A percentile compares a stretch with the other conserved stretches of the same genome.
These are phyloP conservation scores for Yarrowia phangngaensis DNA, from an alignment of 805 yeast species.

Conservation along the genomic window DNA sequence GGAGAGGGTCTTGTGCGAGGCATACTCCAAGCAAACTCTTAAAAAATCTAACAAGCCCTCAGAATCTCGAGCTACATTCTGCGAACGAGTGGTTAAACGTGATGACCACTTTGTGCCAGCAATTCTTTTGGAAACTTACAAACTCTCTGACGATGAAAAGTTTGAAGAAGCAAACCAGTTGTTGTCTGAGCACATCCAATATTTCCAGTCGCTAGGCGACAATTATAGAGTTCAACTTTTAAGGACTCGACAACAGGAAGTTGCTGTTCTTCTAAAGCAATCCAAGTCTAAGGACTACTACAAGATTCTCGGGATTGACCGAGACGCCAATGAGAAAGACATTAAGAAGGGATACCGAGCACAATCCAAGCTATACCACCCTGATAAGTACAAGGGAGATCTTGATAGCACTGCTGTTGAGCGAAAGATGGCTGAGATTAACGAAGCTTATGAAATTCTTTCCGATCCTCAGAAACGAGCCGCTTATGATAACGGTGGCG, in stretches of 20 bases:
- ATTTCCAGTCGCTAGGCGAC: slow-evolving; percentile 28
- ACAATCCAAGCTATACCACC: slow-evolving; percentile 78
- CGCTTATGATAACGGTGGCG: slow-evolving; percentile 59
- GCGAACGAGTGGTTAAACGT: slow-evolving; percentile 34
- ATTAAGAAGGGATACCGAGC: slow-evolving; percentile 78
- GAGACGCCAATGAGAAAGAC: slow-evolving; percentile 63
- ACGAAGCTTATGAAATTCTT: slow-evolving; percentile 85
- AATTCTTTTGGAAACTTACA: slow-evolving; percentile 30
- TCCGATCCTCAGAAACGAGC: slow-evolving; percentile 60
- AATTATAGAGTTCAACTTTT: slow-evolving; percentile 25
- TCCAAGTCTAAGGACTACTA: slow-evolving; percentile 66
- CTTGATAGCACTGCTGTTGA: slow-evolving; percentile 66
- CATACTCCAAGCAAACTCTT: slow-evolving; percentile 36
- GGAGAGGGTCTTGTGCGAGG: slow-evolving; percentile 44
- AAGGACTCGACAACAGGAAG: slow-evolving; percentile 30
- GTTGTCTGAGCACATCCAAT: slow-evolving; percentile 30
- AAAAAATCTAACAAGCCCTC: slow-evolving; percentile 31
- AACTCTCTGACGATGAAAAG: slow-evolving; percentile 30
- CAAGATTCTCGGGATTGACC: slow-evolving; percentile 64
- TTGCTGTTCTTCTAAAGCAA: slow-evolving; percentile 31
- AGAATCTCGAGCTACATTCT: slow-evolving; percentile 35
- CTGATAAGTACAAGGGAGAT: slow-evolving; percentile 81
- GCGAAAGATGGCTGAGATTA: slow-evolving; percentile 82
- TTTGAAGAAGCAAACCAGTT: slow-evolving; percentile 30
- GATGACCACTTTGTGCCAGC: slow-evolving; percentile 42